Percentiles rank a stretch among this genome's conserved stretches.
These are phyloP conservation scores for Colletotrichum tropicale DNA, from an alignment of 2,329 filamentous ascomycete species.

Conservation along the genomic window DNA sequence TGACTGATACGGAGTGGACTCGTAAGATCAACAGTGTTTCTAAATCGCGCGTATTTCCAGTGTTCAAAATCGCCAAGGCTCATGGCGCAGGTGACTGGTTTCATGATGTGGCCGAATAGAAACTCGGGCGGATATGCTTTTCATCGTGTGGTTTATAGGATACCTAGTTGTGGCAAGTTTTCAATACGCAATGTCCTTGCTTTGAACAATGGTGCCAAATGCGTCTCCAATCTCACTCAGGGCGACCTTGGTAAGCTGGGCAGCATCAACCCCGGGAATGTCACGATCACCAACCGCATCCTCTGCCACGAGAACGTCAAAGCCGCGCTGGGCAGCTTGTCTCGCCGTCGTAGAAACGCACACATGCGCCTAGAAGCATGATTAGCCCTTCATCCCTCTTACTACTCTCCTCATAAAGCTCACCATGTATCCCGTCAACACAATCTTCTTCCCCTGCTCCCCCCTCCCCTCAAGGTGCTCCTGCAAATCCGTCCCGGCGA, in stretches of 20 bases:
- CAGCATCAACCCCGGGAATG: slow-evolving; percentile 65
- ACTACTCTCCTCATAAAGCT: slow-evolving; percentile 15
- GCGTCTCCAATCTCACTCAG: slow-evolving; percentile 66
- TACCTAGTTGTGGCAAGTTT: neutral
- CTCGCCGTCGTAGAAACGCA: slow-evolving; percentile 68
- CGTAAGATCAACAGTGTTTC: neutral
- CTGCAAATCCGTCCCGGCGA: slow-evolving; percentile 64
- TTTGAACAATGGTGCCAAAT: slow-evolving; percentile 64
- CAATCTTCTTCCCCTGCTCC: slow-evolving; percentile 62
- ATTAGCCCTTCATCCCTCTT: neutral
- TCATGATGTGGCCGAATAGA: neutral
- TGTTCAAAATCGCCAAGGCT: neutral
- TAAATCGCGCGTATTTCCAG: neutral
- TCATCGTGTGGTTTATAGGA: neutral
- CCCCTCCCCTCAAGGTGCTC: slow-evolving; percentile 52
- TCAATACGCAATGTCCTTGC: slow-evolving; percentile 26
- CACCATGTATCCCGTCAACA: slow-evolving; percentile 65
- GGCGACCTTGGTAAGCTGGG: slow-evolving; percentile 53
- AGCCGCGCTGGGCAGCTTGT: slow-evolving; percentile 63
- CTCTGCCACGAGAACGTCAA: slow-evolving; percentile 64
- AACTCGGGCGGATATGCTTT: neutral
- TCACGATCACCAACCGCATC: slow-evolving; percentile 71
- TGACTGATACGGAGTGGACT: neutral
- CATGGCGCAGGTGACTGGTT: neutral
- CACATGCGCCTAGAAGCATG: slow-evolving; percentile 61